Base-by-base conservation (phyloP, 306 rosid species). In the Calophaca sinica region DNA sequence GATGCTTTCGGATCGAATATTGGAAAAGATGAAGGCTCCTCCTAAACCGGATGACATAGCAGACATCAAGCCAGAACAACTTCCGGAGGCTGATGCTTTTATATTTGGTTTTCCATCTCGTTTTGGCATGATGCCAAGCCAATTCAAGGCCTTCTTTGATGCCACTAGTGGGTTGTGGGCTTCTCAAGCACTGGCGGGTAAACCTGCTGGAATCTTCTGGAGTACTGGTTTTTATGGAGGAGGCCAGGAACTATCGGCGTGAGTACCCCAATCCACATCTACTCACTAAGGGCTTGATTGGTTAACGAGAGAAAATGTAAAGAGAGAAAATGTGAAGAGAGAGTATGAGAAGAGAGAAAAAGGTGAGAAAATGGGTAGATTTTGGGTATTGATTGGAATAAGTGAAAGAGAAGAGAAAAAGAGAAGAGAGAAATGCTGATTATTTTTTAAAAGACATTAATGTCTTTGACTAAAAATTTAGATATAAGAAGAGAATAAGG, bases 151-250 rank as follows among this genome's bases (percentile, higher is more conserved):
- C 71, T 90, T 91, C 85, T 94, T 94, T 68, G 98, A 90, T 44
- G 88, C 93, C 72, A 87, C 96, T 44, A 5, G 69, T 14, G 87
- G 77, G 79, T 53, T 94, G 58, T 90, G 98, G 98, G 75, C 70
- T 74, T 87, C 86, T 15, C 97, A 94, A 89, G 87, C 91, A 36
- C 94, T 94, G 49, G 96, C 98, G 29, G 97, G 98, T 29, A 94
- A 94, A 72, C 98, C 97, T 73, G 98, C 97, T 39, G 98, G 98
- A 73, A 81, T 94, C 79, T 94, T 94, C 76, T 94, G 96, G 98
- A 94, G 98, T 78, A 94, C 96, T 53, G 98, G 98, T 46, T 94
- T 91, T 78, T 84, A 88, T 54, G 97, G 97, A 6, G 98, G 98
- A 72, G 98, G 98, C 62, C 97, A 94, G 75, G 98, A 94, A 82